These are phyloP conservation scores for Rhizoclosmatium hyalinum DNA, from an alignment of 371 early-diverging fungal genomes.

Conservation along the genomic window DNA sequence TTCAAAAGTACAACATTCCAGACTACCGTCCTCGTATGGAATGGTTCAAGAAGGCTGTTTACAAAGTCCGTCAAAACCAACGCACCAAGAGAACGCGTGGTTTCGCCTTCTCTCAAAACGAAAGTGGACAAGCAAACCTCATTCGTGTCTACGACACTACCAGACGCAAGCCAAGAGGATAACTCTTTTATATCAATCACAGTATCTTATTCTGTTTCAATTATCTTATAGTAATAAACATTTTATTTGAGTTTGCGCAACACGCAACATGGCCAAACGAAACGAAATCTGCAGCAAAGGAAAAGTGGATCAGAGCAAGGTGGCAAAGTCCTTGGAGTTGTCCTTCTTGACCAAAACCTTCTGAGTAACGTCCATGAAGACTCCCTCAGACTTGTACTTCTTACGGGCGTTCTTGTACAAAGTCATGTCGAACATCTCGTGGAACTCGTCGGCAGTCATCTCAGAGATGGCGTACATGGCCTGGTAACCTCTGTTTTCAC, in stretches of 20 bases:
- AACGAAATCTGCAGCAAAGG: not conserved
- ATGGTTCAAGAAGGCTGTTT: slow-evolving; percentile 95
- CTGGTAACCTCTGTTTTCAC: slow-evolving; percentile 41
- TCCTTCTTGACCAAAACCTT: slow-evolving; percentile 32
- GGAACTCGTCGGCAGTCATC: slow-evolving; percentile 46
- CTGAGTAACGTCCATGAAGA: slow-evolving; percentile 38
- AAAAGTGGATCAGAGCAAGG: not conserved
- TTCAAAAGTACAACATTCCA: slow-evolving; percentile 96
- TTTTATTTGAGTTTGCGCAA: not conserved
- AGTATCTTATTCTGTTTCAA: not conserved
- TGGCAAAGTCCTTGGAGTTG: slow-evolving; percentile 28
- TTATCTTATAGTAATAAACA: not conserved
- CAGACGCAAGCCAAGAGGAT: slow-evolving; percentile 74
- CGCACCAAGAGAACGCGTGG: slow-evolving; percentile 92
- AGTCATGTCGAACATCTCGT: slow-evolving; percentile 54
- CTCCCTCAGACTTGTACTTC: slow-evolving; percentile 41
- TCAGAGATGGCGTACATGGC: slow-evolving; percentile 50
- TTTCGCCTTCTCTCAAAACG: slow-evolving; percentile 97
- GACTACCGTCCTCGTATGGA: slow-evolving; percentile 97
- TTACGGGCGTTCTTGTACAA: slow-evolving; percentile 40
- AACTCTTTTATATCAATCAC: not conserved
- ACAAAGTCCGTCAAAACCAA: slow-evolving; percentile 92
- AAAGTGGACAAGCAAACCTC: slow-evolving; percentile 91
- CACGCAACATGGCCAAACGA: too few species aligned
- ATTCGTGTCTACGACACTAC: slow-evolving; percentile 97